phyloP scores from a whole-genome alignment of 371 early-diverging fungal species.

The Chytridium lagenaria region DNA sequence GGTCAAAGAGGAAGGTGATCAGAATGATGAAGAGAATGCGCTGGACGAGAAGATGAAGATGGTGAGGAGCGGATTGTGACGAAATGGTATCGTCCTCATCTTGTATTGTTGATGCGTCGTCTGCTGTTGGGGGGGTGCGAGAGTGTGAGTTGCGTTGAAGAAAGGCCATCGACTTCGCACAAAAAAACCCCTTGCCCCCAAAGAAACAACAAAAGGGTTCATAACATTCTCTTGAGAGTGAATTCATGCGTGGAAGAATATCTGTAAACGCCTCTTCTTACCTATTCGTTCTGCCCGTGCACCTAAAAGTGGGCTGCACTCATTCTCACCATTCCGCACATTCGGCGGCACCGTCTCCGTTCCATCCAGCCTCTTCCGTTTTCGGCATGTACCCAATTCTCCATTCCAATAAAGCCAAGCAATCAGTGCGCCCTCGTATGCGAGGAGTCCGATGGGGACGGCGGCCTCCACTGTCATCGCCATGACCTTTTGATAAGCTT shows the following conservation, averaged over 20 bases:
- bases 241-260: too few species aligned
- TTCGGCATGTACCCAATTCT: neutral
- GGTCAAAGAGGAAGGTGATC: neutral
- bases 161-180: too few species aligned
- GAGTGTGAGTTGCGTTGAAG: too few species aligned
- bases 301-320: neutral
- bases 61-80: too few species aligned
- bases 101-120: too few species aligned
- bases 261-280: neutral
- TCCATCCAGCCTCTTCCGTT: neutral
- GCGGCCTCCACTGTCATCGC: neutral
- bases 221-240: too few species aligned
- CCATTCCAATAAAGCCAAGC: neutral
- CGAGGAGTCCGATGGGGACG: neutral
- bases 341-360: neutral
- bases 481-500: too few species aligned
- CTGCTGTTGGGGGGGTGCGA: too few species aligned
- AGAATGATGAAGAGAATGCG: neutral
- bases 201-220: too few species aligned
- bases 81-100: too few species aligned
- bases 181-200: too few species aligned
- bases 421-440: neutral
- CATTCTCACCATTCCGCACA: conserved; percentile 5
- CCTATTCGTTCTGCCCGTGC: neutral
- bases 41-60: neutral